phyloP scores from a whole-genome alignment of 129 eudicot species.

The Tagetes erecta region DNA sequence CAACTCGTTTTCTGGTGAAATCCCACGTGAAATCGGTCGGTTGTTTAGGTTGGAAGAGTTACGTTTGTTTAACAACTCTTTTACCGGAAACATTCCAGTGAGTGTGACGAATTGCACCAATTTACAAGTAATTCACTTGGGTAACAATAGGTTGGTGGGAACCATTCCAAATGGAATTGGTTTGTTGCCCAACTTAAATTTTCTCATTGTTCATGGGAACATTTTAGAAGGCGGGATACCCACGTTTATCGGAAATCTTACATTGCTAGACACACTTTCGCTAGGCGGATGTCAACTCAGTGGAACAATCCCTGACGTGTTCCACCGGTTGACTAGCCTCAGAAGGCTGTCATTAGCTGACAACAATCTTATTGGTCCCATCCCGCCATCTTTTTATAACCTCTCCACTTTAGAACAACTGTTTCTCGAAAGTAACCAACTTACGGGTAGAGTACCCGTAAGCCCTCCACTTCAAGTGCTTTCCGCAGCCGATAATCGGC shows the following conservation, averaged over 20 bases:
- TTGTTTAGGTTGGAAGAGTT: slow-evolving; percentile 28
- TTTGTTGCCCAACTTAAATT: slow-evolving; percentile 6
- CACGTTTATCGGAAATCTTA: slow-evolving; percentile 17
- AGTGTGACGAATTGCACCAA: slow-evolving; percentile 29
- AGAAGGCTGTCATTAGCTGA: slow-evolving; percentile 2
- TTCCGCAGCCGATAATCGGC: slow-evolving; percentile 23
- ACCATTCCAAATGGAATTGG: slow-evolving; percentile 28
- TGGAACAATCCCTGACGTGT: slow-evolving; percentile 33
- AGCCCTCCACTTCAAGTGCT: slow-evolving; percentile 16
- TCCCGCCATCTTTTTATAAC: slow-evolving; percentile 38
- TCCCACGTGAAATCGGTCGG: slow-evolving; percentile 32
- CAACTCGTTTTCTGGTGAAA: slow-evolving; percentile 33
- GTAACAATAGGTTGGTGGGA: slow-evolving; percentile 30
- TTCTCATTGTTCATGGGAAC: slow-evolving; percentile 20
- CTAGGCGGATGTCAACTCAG: slow-evolving; percentile 19
- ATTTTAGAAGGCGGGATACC: slow-evolving; percentile 41
- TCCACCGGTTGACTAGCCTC: slow-evolving; percentile 18
- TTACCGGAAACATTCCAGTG: slow-evolving; percentile 33
- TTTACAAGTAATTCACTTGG: slow-evolving; percentile 23
- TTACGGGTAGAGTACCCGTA: slow-evolving; percentile 27
- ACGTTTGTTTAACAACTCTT: slow-evolving; percentile 27
- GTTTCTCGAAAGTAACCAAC: slow-evolving; percentile 27
- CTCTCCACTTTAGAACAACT: slow-evolving; percentile 25
- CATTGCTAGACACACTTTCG: slow-evolving; percentile 16
- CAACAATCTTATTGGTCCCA: slow-evolving; percentile 35